Evolutionary conservation across 352 stramenopile genomes (phyloP), one percentile per base, ranked within the genome.

Genomic region (Pythium apleroticum): DNA sequence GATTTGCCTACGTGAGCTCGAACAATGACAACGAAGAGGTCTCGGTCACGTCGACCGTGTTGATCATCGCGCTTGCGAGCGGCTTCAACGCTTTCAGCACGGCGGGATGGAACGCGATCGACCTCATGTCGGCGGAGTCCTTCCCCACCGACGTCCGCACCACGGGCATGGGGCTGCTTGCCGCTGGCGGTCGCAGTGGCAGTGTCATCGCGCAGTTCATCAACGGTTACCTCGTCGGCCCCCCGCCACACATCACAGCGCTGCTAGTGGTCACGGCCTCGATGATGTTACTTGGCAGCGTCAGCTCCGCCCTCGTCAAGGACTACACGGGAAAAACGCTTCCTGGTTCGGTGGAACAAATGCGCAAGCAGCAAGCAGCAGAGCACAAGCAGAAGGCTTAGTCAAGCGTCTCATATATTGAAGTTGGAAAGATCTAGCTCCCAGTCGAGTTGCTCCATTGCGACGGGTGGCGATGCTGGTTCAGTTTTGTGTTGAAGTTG

Each of bases 81-180:
- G 68, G 82, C 17, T 98, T 98, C 81, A 97, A 98, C 68, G 89
- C 88, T 19, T 96, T 96, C 64, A 94, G 80, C n/a, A 96, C 93
- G 25, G 77, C 83, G 0, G 84, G 83, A 9, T 98, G 93, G 93
- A 98, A 98, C 69, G 80, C 90, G 0, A 93, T 93, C 54, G 93
- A 97, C 65, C 80, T 95, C 39, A 86, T 98, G 76, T 95, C 88
- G 22, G 76, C 85, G 37, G 90, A 98, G 66, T 89, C 92, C 0
- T 98, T 97, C 69, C 93, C 93, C 17, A 97, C 91, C 0, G 67
- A 86, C 20, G 81, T 98, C 12, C 80, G 93, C 66, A 96, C 86
- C 33, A 97, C 89, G 11, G 93, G 89, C 0, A 97, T 98, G 87
- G 90, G 90, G 0, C 65, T 96, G 27, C 84, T 97, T 56, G 89